phyloP scores from a whole-genome alignment of 1,284 basidiomycete species.

The Rhodotorula sp. region DNA sequence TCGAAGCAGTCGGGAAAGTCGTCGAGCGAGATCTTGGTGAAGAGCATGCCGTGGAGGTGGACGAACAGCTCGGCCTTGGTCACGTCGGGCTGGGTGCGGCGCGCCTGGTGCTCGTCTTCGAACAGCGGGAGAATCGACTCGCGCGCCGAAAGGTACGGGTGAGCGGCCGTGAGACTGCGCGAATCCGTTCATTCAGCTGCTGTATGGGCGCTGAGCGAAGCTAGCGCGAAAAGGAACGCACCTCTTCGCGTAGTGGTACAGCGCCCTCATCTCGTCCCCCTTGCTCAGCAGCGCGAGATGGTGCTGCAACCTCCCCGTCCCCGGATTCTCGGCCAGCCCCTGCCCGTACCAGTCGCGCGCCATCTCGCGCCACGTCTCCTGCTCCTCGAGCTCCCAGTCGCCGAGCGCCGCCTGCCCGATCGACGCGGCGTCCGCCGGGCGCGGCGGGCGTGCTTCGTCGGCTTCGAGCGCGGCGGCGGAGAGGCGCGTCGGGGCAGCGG shows the following conservation, averaged over 20 bases:
- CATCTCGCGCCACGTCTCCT: constrained; percentile 85
- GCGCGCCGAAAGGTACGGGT: constrained; percentile 80
- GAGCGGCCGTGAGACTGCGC: constrained; percentile 74
- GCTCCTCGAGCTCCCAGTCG: constrained; percentile 84
- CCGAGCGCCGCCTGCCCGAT: constrained; percentile 86
- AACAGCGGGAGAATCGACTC: constrained; percentile 86
- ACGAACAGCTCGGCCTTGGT: constrained; percentile 80
- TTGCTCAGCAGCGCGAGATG: constrained; percentile 87
- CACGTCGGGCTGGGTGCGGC: constrained; percentile 63
- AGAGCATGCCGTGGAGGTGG: constrained; percentile 90
- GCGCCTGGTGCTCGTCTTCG: constrained; percentile 67
- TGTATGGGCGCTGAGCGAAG: constrained; percentile 50
- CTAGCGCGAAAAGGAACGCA: constrained; percentile 50
- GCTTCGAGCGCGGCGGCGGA: constrained; percentile 35
- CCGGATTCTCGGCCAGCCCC: constrained; percentile 83
- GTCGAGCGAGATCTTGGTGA: constrained; percentile 90
- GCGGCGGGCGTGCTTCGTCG: constrained; percentile 10
- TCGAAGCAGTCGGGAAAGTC: constrained; percentile 78
- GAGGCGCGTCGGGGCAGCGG: neutral
- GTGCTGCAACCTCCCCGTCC: constrained; percentile 88
- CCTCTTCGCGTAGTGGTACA: constrained; percentile 97
- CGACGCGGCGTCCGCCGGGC: constrained; percentile 53
- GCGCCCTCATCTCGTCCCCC: constrained; percentile 73
- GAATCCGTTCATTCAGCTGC: too few relatives aligned
- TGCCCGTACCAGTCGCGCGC: constrained; percentile 91